Base-by-base conservation (phyloP, 139 green algal genomes). In the Zygnema cylindricum region DNA sequence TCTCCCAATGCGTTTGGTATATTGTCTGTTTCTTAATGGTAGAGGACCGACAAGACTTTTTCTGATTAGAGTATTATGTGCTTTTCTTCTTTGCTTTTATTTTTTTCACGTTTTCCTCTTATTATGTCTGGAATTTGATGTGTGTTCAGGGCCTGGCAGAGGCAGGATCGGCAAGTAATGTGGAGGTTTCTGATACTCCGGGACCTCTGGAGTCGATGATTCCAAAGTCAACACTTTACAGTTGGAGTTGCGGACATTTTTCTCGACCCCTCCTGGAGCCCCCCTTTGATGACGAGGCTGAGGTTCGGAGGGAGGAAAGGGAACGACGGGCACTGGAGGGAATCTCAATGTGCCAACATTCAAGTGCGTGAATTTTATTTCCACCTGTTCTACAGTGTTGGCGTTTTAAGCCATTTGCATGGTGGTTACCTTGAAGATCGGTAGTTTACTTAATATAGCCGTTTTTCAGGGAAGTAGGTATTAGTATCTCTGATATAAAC, bases 231-330 rank as follows among this genome's bases (percentile, higher is more conserved):
- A 85, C 3, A 35, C 36, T 89, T 22, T 89, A 73, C 36, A 85
- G 35, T 32, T 89, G 84, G 84, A 85, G 69, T 39, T 89, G 84
- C 23, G 84, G 84, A 25, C 84, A 89, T 76, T 89, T 89, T 32
- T 86, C 69, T 1, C 69, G 84, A 2, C 84, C 84, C 21, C 84
- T 89, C 43, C 55, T 89, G 39, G 84, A 89, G 32, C 35, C 35
- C 3, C 41, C 23, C 2, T 33, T 36, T 35, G 84, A 89, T 38
- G 84, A 86, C 39, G 84, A 78, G 69, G 84, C 36, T 1, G 84
- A 86, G 33, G 41, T 42, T 33, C 77, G 84, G 69, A 75, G 69
- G 1, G 69, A 43, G 0, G 84, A 43, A 2, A 71, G 69, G n/a
- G 84, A 89, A 69, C n/a, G 75, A 33, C 7, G 7, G 22, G 84